These are phyloP conservation scores for Blastobotrys buckinghamii DNA, from an alignment of 1,139 yeast genomes.

Conservation along the genomic window DNA sequence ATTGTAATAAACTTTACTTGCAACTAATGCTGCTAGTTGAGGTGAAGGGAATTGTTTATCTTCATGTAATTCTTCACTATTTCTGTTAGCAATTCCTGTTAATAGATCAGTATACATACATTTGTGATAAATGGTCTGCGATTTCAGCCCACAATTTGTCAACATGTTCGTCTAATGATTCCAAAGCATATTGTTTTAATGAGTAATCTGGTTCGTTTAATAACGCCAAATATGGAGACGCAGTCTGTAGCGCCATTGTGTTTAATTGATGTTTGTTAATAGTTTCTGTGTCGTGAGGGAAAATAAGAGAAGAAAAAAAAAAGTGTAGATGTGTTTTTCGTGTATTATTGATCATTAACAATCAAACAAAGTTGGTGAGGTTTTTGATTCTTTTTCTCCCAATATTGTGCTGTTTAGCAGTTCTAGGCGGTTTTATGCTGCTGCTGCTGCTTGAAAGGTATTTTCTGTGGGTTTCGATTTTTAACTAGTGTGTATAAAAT, in stretches of 20 bases:
- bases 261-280: too few relatives aligned
- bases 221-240: constrained; percentile 87
- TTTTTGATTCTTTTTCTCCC: too few relatives aligned
- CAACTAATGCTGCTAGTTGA: constrained; percentile 82
- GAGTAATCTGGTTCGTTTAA: constrained; percentile 73
- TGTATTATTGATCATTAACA: too few relatives aligned
- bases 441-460: too few relatives aligned
- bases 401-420: too few relatives aligned
- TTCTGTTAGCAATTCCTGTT: neutral
- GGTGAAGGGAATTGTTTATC: constrained; percentile 72
- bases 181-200: constrained; percentile 78
- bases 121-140: constrained; percentile 78
- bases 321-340: neutral
- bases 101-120: constrained; percentile 30
- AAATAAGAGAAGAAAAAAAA: neutral
- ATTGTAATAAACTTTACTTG: constrained; percentile 92
- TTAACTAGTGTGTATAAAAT: too few relatives aligned
- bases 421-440: too few relatives aligned
- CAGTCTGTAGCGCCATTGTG: constrained; percentile 32
- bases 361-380: too few relatives aligned
- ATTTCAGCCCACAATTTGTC: constrained; percentile 97
- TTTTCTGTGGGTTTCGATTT: too few relatives aligned
- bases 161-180: constrained; percentile 73
- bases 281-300: neutral
- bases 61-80: constrained; percentile 77